phyloP scores from a whole-genome alignment of 139 green algal genomes.

The Chlorella sp. region DNA sequence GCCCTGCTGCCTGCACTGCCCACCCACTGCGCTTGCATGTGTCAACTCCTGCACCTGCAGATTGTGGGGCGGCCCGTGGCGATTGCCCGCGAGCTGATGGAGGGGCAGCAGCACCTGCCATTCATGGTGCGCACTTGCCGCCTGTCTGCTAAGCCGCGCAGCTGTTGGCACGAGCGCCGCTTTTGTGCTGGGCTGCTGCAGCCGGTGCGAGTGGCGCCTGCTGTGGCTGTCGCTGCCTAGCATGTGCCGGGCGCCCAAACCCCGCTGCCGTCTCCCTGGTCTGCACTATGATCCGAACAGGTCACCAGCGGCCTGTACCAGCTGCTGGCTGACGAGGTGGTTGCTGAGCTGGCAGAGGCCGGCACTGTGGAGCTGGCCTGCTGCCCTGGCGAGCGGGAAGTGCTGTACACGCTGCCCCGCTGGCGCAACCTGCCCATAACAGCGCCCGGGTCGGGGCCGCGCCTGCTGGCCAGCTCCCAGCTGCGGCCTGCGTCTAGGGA shows the following conservation, averaged over 20 bases:
- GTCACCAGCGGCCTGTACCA: background rate
- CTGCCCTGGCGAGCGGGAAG: background rate
- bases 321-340: background rate
- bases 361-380: background rate
- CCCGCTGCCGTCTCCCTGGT: too few relatives aligned
- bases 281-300: too few relatives aligned
- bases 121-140: constrained; percentile 16
- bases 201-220: background rate
- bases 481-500: too few relatives aligned
- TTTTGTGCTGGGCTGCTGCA: too few relatives aligned
- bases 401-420: constrained; percentile 2
- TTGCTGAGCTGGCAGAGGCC: background rate
- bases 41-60: too few relatives aligned
- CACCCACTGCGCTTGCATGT: too few relatives aligned
- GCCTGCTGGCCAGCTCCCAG: too few relatives aligned
- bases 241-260: too few relatives aligned
- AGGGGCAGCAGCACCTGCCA: background rate
- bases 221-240: background rate
- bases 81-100: background rate
- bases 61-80: constrained; percentile 9
- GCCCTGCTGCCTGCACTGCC: background rate
- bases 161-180: too few relatives aligned
- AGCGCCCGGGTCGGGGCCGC: background rate
- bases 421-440: background rate
- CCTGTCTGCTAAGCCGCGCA: too few relatives aligned